Evolutionary conservation across 1,139 yeast genomes (phyloP).

Genomic region (Saccharomyces hybrid): DNA sequence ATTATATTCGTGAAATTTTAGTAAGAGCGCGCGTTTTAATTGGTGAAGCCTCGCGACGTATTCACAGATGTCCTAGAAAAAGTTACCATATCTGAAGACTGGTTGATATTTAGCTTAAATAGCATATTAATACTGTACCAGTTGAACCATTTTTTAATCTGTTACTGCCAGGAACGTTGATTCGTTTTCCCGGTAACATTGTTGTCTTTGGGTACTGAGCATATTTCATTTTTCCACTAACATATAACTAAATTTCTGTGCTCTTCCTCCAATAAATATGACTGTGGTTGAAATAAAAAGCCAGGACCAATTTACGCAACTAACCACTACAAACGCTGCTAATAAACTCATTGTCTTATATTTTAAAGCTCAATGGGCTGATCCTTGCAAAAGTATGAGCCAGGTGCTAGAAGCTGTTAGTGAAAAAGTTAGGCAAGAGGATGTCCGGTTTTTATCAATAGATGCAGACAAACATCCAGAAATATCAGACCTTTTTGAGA

Average conservation of each 20-base stretch:
- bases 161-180: background rate
- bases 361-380: conserved; percentile 96
- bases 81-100: background rate
- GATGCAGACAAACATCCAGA: conserved; percentile 88
- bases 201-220: background rate
- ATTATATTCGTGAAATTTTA: conserved; percentile 4
- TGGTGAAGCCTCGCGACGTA: conserved; percentile 4
- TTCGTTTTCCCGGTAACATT: conserved; percentile 2
- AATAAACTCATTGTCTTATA: conserved; percentile 67
- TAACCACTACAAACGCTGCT: conserved; percentile 56
- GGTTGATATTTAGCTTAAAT: background rate
- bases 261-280: conserved; percentile 36
- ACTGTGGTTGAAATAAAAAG: conserved; percentile 62
- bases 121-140: background rate
- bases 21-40: conserved; percentile 2
- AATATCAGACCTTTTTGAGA: conserved; percentile 85
- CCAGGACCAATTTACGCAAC: conserved; percentile 72
- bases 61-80: background rate
- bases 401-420: conserved; percentile 39
- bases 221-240: background rate
- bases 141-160: background rate
- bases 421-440: conserved; percentile 33
- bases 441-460: conserved; percentile 55
- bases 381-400: conserved; percentile 60
- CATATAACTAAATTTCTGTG: background rate